Evolutionary conservation across 2,329 filamentous ascomycete genomes (phyloP).

Genomic region (Penicillium sp.): DNA sequence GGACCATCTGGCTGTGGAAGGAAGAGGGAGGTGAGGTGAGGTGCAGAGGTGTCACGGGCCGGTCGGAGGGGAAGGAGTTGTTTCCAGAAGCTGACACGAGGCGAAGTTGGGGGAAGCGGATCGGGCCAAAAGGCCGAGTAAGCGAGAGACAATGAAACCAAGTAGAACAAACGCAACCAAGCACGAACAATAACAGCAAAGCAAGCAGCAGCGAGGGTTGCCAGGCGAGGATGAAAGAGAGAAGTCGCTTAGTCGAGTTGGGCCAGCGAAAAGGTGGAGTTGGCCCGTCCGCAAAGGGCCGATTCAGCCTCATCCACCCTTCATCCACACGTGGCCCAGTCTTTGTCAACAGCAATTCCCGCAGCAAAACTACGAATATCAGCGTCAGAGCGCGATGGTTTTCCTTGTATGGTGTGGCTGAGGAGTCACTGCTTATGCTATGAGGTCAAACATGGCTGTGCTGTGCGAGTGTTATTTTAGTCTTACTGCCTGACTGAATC

Average conservation of each 20-base stretch:
- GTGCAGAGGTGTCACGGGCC: constrained; percentile 6
- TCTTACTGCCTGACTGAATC: background rate
- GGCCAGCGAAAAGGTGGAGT: background rate
- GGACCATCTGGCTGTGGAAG: background rate
- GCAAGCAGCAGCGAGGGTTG: background rate
- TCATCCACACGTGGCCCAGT: constrained; percentile 5
- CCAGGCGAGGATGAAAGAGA: background rate
- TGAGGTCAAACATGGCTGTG: background rate
- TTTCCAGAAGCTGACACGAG: background rate
- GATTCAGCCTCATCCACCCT: constrained; percentile 15
- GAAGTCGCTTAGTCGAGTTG: background rate
- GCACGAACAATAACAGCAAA: background rate
- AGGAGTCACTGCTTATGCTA: background rate
- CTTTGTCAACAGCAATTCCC: background rate
- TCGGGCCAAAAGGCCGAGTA: background rate
- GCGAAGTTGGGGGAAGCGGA: background rate
- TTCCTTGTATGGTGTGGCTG: background rate
- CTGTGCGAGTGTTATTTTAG: background rate
- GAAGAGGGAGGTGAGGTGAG: background rate
- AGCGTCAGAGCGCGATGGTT: background rate
- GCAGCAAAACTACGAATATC: background rate
- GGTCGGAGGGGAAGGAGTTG: constrained; percentile 13
- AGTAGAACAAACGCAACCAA: constrained; percentile 1
- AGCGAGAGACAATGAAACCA: constrained; percentile 10
- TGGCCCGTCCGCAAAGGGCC: background rate